phyloP scores from a whole-genome alignment of 169 alveolate genomes.

The Theileria annulata region DNA sequence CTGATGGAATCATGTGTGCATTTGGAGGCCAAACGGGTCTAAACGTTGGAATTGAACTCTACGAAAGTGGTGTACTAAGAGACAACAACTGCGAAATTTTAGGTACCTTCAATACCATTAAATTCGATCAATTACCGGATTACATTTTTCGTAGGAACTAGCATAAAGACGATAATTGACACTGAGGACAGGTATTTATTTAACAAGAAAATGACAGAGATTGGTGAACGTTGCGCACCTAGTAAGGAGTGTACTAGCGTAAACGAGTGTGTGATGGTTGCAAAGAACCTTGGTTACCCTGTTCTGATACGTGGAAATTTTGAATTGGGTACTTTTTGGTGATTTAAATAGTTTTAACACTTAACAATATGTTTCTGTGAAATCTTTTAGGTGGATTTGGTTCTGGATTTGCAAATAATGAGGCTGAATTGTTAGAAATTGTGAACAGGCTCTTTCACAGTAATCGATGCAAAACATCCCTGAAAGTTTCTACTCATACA shows the following conservation, averaged over 20 bases:
- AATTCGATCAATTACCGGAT: not conserved
- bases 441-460: slow-evolving; percentile 72
- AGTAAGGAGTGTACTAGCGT: slow-evolving; percentile 72
- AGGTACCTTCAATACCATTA: not conserved
- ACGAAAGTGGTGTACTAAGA: slow-evolving; percentile 74
- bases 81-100: slow-evolving; percentile 73
- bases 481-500: not conserved
- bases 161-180: slow-evolving; percentile 78
- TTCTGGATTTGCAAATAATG: slow-evolving; percentile 83
- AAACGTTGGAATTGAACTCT: slow-evolving; percentile 83
- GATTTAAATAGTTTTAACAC: slow-evolving; percentile 40
- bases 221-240: slow-evolving; percentile 85
- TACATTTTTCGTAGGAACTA: slow-evolving; percentile 51
- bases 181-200: slow-evolving; percentile 86
- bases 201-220: slow-evolving; percentile 78
- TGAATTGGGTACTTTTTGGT: slow-evolving; percentile 37
- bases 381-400: slow-evolving; percentile 73
- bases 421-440: slow-evolving; percentile 70
- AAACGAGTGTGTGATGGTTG: slow-evolving; percentile 76
- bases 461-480: slow-evolving; percentile 14
- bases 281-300: slow-evolving; percentile 83
- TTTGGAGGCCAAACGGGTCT: slow-evolving; percentile 91
- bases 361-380: not conserved
- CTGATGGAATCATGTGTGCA: slow-evolving; percentile 85
- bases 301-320: slow-evolving; percentile 86